phyloP scores from a whole-genome alignment of 306 rosid species.

The Lablab purpureus region DNA sequence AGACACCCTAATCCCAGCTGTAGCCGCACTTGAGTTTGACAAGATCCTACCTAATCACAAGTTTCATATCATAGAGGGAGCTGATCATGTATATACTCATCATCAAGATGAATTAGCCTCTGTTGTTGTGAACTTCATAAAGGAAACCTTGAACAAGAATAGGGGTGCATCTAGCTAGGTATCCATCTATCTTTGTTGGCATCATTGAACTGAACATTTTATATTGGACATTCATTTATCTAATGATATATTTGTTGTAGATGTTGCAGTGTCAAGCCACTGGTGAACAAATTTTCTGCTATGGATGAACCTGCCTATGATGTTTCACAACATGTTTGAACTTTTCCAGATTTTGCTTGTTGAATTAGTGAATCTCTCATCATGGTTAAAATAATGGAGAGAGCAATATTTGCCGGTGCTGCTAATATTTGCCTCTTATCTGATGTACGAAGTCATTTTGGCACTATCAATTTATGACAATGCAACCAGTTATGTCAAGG shows the following conservation, averaged over 20 bases:
- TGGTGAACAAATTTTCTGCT: neutral
- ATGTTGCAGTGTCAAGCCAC: neutral
- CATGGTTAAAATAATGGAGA: constrained; percentile 15
- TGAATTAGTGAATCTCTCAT: constrained; percentile 31
- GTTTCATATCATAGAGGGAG: constrained; percentile 66
- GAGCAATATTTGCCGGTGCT: neutral
- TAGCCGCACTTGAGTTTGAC: constrained; percentile 70
- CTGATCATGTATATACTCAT: constrained; percentile 63
- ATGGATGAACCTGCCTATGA: neutral
- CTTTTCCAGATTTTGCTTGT: neutral
- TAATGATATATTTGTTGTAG: neutral
- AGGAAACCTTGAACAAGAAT: constrained; percentile 55
- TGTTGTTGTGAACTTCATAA: constrained; percentile 56
- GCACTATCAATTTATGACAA: neutral
- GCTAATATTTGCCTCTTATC: neutral
- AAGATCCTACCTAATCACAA: constrained; percentile 82
- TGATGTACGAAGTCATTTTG: neutral
- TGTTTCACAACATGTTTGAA: constrained; percentile 8
- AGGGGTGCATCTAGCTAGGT: constrained; percentile 45
- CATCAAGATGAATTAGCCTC: constrained; percentile 66
- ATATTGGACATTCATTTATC: neutral
- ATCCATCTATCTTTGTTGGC: neutral
- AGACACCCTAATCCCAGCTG: constrained; percentile 58
- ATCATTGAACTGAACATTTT: neutral
- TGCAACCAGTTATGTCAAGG: neutral